phyloP scores from a whole-genome alignment of 805 yeast genomes.

The Myxozyma vanderwaltii region DNA sequence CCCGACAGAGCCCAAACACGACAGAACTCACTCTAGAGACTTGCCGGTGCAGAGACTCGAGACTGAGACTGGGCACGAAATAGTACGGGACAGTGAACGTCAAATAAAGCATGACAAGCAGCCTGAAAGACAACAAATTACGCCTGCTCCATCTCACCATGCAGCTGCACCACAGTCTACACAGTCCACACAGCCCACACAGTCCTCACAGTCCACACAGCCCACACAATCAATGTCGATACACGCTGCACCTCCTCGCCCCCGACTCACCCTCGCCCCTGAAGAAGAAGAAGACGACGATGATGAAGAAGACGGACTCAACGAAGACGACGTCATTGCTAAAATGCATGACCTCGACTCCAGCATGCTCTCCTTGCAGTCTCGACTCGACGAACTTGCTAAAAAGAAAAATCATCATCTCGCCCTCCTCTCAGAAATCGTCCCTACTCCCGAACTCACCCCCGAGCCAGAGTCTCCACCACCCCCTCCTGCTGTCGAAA shows the following conservation, averaged over 20 bases:
- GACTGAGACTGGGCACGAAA: too few species aligned
- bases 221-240: neutral
- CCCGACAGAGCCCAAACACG: conserved; percentile 6
- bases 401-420: conserved; percentile 10
- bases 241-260: neutral
- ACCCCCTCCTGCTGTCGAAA: too few species aligned
- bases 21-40: neutral
- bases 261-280: neutral
- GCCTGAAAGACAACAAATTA: neutral
- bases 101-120: neutral
- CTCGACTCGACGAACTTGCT: conserved; percentile 9
- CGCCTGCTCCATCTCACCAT: too few species aligned
- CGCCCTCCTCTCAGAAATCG: neutral
- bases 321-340: conserved; percentile 27
- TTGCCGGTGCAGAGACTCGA: neutral
- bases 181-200: too few species aligned
- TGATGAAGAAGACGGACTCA: conserved; percentile 33
- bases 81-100: too few species aligned
- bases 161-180: too few species aligned
- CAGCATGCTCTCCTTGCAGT: conserved; percentile 12
- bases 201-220: too few species aligned
- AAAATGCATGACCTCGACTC: conserved; percentile 21
- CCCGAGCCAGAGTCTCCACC: conserved; percentile 5
- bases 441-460: conserved; percentile 20
- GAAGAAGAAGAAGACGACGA: conserved; percentile 24